Base-by-base conservation (phyloP, 75 land plant genomes). In the Pinus albicaulis region DNA sequence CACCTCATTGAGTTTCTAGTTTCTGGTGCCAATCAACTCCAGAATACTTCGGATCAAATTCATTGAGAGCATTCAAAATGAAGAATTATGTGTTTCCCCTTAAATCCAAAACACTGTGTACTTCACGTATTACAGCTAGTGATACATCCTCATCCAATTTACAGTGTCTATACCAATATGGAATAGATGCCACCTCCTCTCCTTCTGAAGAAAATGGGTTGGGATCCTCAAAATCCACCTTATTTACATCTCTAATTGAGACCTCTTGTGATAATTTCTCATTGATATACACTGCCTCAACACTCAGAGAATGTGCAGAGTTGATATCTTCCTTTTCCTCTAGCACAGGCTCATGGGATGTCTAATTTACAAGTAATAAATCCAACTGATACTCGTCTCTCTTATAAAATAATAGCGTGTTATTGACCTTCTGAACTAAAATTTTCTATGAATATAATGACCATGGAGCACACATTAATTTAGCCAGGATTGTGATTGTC, bases 371-470 rank as follows among this genome's bases (percentile, higher is more conserved):
- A 61, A 78, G 74, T 19, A 85, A 69, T 15, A 85, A 78, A 74
- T 85, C 87, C 57, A 81, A 75, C 70, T 80, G 76, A 17, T 80
- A 75, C 34, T 75, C 68, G 59, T 85, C 87, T 11, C 87, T 84
- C 74, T 81, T 85, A 68, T 85, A 80, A 68, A 81, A 82, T 71
- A 95, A 95, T 1, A 95, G 84, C 86, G 92, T 95, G 77, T 92
- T 95, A 65, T 95, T 95, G 36, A 92, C 98, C 15, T 89, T 65
- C 86, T 92, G 91, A 52, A 92, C 82, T 44, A 95, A 91, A 78
- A 95, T 92, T 62, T 95, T 95, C 98, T 95, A 95, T 1, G 93
- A 87, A 72, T 95, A 95, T 23, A 92, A 89, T 7, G 95, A 92
- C 24, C 95, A 76, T 1, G 95, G 91, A 4, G 95, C 89, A 56